Conservation (phyloP, 1,139 yeast genomes). For the Geotrichum reessii region DNA sequence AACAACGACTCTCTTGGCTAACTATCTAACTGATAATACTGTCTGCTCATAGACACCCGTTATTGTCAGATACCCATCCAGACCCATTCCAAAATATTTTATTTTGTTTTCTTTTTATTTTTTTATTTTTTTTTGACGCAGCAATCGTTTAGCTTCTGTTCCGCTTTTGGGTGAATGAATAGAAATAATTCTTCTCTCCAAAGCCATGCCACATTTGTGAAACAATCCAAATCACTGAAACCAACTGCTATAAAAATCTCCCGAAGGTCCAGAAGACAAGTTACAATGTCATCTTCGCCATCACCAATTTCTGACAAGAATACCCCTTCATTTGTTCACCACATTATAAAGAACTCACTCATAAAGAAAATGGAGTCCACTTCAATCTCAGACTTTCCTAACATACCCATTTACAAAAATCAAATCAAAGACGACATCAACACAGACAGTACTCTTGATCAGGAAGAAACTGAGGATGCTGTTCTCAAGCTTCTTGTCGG, state of each 20-base stretch:
- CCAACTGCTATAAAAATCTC: conserved; percentile 14
- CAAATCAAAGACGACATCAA: conserved; percentile 20
- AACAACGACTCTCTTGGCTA: not conserved
- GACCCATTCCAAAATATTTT: too few species aligned
- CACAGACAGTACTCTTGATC: conserved; percentile 33
- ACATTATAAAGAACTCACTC: conserved; percentile 3
- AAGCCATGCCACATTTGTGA: not conserved
- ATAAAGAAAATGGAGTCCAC: conserved; percentile 5
- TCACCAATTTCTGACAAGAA: not conserved
- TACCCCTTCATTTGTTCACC: conserved; percentile 6
- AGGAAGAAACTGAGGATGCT: conserved; percentile 40
- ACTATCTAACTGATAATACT: not conserved
- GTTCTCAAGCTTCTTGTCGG: conserved; percentile 33
- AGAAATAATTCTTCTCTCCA: not conserved
- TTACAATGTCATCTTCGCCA: conserved; percentile 3
- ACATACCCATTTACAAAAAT: conserved; percentile 13
- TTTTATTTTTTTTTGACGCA: not conserved
- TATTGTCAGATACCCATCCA: not conserved
- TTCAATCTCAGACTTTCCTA: not conserved
- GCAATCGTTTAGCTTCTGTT: not conserved
- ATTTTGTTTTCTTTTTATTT: too few species aligned
- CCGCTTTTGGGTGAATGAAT: conserved; percentile 15
- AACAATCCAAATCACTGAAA: not conserved
- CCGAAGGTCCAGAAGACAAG: conserved; percentile 3
- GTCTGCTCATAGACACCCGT: not conserved